phyloP scores from a whole-genome alignment of 2,329 filamentous ascomycete species.

The Plenodomus tracheiphilus region DNA sequence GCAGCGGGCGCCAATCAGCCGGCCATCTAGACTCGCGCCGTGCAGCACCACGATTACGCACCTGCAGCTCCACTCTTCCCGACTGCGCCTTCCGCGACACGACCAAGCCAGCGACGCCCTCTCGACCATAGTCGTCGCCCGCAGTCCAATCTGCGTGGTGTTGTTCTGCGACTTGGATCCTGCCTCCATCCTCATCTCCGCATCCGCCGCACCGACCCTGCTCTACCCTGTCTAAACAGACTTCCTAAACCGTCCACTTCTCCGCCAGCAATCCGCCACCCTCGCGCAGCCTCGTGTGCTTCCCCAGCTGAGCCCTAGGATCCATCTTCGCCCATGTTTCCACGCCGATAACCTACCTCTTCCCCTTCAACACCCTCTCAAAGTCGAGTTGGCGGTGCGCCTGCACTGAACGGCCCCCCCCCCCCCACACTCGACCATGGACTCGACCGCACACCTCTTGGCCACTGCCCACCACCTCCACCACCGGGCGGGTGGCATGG shows the following conservation, averaged over 20 bases:
- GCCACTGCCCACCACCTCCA: slow-evolving; percentile 49
- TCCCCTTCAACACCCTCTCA: slow-evolving; percentile 3
- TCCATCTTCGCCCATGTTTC: slow-evolving; percentile 15
- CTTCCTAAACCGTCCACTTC: slow-evolving; percentile 20
- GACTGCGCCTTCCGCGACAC: slow-evolving; percentile 14
- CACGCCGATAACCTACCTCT: slow-evolving; percentile 7
- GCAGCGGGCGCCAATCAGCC: slow-evolving; percentile 12
- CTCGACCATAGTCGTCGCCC: background rate
- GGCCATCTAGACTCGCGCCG: slow-evolving; percentile 14
- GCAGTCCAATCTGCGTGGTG: background rate
- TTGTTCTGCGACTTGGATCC: slow-evolving; percentile 5
- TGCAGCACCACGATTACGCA: slow-evolving; percentile 13
- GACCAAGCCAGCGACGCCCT: background rate
- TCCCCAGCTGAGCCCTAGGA: background rate
- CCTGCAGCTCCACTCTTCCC: slow-evolving; percentile 1
- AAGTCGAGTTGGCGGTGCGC: slow-evolving; percentile 16
- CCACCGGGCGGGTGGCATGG: slow-evolving; percentile 48
- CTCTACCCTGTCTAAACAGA: slow-evolving; percentile 20
- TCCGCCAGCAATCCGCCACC: slow-evolving; percentile 10
- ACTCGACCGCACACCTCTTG: slow-evolving; percentile 44
- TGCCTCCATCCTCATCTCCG: slow-evolving; percentile 13
- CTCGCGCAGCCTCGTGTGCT: slow-evolving; percentile 11
- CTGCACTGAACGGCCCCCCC: slow-evolving; percentile 16
- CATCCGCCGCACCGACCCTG: slow-evolving; percentile 11
- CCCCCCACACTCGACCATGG: slow-evolving; percentile 44